A percentile compares a stretch with the other conserved stretches of the same genome.
Evolutionary conservation across 257 asterid genomes (phyloP).

Genomic region (Capsicum baccatum): DNA sequence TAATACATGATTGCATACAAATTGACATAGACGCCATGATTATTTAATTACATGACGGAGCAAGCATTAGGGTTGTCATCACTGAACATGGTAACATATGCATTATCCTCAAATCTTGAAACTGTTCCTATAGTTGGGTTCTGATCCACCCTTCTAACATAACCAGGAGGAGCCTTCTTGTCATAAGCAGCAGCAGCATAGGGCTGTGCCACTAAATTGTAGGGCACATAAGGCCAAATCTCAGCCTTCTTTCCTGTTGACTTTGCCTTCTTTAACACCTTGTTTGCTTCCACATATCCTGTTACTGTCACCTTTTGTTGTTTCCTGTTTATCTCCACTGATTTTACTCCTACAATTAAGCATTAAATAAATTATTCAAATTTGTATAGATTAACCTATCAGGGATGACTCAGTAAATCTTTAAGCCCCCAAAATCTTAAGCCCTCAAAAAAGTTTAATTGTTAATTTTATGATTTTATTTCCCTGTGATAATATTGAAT

Average conservation of each 20-base stretch:
- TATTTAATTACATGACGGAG: conserved; percentile 57
- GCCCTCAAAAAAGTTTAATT: too few relatives aligned
- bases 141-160: conserved; percentile 63
- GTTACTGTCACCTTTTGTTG: conserved; percentile 83
- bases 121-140: conserved; percentile 36
- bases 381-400: too few relatives aligned
- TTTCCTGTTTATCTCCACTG: conserved; percentile 76
- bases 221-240: conserved; percentile 91
- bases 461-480: too few relatives aligned
- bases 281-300: conserved; percentile 66
- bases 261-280: conserved; percentile 75
- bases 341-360: conserved; percentile 55
- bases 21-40: neutral
- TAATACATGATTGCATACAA: neutral
- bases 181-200: conserved; percentile 71
- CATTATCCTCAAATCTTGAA: conserved; percentile 57
- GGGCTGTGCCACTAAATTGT: conserved; percentile 87
- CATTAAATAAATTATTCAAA: too few relatives aligned
- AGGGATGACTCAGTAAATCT: too few relatives aligned
- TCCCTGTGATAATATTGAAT: too few relatives aligned
- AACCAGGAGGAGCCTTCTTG: conserved; percentile 89
- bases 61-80: conserved; percentile 94
- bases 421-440: too few relatives aligned
- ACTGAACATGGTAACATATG: conserved; percentile 64
- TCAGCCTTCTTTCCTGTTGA: conserved; percentile 85